Evolutionary conservation across 1,139 yeast genomes (phyloP).

Genomic region (Diutina rugosa): DNA sequence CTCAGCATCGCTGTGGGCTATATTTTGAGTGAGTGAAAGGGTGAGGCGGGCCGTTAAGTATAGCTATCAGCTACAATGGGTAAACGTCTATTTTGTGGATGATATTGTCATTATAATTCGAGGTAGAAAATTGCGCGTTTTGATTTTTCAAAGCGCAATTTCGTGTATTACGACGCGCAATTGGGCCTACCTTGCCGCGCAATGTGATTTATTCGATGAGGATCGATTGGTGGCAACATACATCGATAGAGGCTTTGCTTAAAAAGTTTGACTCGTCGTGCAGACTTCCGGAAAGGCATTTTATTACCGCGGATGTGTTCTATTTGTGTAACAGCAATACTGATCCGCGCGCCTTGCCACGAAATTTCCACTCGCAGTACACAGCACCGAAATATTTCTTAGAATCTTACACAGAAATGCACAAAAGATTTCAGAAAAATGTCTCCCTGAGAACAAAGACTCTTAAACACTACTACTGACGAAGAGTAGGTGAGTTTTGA

Average conservation of each 20-base stretch:
- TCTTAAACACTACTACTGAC: no score
- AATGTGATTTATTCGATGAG: no score
- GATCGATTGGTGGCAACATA: not conserved
- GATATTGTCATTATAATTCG: not conserved
- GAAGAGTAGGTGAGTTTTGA: no score
- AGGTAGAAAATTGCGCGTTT: not conserved
- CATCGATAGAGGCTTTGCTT: not conserved
- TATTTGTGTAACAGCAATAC: not conserved
- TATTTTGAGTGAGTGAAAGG: constrained; percentile 56
- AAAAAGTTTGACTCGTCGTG: not conserved
- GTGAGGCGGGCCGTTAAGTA: constrained; percentile 31
- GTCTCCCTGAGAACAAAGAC: no score
- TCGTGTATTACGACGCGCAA: no score
- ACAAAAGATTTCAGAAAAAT: no score
- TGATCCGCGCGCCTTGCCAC: not conserved
- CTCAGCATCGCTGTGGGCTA: constrained; percentile 55
- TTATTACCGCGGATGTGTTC: not conserved
- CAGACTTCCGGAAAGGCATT: not conserved
- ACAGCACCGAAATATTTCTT: not conserved
- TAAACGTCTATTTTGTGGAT: constrained; percentile 39
- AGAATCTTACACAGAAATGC: no score
- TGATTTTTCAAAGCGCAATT: no score
- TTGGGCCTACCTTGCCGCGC: no score
- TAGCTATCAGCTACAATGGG: constrained; percentile 89
- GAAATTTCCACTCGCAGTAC: not conserved